Conservation (phyloP, 306 rosid species). For the Gastrolobium bilobum region DNA sequence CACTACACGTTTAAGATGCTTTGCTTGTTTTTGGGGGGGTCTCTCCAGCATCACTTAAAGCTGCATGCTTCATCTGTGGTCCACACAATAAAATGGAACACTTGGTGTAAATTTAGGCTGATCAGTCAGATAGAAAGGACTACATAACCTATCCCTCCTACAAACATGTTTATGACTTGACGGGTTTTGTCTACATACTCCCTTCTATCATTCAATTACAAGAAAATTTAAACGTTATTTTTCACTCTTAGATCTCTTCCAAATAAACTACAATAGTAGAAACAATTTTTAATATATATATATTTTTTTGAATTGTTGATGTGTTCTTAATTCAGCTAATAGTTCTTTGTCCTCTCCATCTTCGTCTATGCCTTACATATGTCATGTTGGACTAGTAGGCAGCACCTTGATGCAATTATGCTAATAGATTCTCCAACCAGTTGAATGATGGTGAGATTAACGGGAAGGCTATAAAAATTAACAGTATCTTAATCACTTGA, state of each 20-base stretch:
- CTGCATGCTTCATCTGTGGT: slow-evolving; percentile 59
- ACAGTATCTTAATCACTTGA: background rate
- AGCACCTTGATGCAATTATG: slow-evolving; percentile 5
- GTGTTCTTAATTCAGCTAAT: background rate
- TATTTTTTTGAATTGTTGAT: background rate
- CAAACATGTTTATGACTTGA: slow-evolving; percentile 50
- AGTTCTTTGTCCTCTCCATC: background rate
- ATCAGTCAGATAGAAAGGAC: slow-evolving; percentile 47
- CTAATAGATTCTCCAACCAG: background rate
- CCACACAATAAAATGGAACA: slow-evolving; percentile 53
- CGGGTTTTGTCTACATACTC: slow-evolving; percentile 40
- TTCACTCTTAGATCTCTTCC: slow-evolving; percentile 10
- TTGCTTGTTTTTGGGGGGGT: slow-evolving; percentile 65
- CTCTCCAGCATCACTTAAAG: slow-evolving; percentile 59
- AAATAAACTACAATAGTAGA: background rate
- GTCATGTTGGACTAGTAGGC: slow-evolving; percentile 6
- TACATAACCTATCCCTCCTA: slow-evolving; percentile 39
- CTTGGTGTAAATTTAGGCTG: slow-evolving; percentile 49
- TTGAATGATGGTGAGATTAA: background rate
- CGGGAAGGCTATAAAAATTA: no score
- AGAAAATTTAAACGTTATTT: slow-evolving; percentile 11
- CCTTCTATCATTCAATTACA: slow-evolving; percentile 29
- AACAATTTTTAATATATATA: background rate
- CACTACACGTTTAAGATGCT: slow-evolving; percentile 60
- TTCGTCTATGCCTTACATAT: background rate